Evolutionary conservation across 2,329 filamentous ascomycete species (phyloP), one percentile per base, ranked within the genome.

Genomic region (Pseudocercospora ulei): DNA sequence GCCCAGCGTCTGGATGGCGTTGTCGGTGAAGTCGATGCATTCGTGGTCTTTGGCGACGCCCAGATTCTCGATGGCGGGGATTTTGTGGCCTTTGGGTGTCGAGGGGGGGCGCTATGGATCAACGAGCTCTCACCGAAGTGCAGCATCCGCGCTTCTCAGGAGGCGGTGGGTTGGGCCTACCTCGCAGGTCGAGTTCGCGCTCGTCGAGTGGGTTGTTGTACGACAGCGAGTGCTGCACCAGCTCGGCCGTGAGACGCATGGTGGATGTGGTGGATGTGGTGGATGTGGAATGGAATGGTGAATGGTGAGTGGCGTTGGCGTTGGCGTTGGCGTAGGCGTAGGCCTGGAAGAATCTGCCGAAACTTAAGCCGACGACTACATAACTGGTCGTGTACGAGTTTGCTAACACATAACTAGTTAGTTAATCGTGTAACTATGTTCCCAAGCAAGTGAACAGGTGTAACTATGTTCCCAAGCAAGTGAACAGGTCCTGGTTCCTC

Each of bases 161-260:
- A 74, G 55, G 58, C 51, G 48, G 49, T 47, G 41, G 50, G 49
- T 55, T 47, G 49, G 76, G 43, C 86, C 78, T 82, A 96, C 90
- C 90, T 94, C 90, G 80, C 58, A 98, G 84, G 72, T 96, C 87
- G 64, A 98, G 78, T 76, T 98, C 90, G 66, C 90, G 85, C 75
- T 98, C 90, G 70, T 90, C 93, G 65, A 98, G 76, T 63, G 88
- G 87, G 68, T 96, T 98, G 67, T 96, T 82, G 73, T 95, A 98
- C 64, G 88, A 95, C 54, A 94, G 81, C 61, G 90, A 94, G 65
- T 77, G 79, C 66, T 85, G 77, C 68, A 98, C 92, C 59, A 96
- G 78, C 65, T 96, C 90, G 54, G 84, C 80, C 49, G 88, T 95
- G 68, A 98, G 78, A 73, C 88, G 80, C 90, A 98, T 96, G 31